Percentiles rank a stretch among this genome's conserved stretches.
Evolutionary conservation across 1,284 basidiomycete species (phyloP).

Genomic region (Caloboletus firmus): DNA sequence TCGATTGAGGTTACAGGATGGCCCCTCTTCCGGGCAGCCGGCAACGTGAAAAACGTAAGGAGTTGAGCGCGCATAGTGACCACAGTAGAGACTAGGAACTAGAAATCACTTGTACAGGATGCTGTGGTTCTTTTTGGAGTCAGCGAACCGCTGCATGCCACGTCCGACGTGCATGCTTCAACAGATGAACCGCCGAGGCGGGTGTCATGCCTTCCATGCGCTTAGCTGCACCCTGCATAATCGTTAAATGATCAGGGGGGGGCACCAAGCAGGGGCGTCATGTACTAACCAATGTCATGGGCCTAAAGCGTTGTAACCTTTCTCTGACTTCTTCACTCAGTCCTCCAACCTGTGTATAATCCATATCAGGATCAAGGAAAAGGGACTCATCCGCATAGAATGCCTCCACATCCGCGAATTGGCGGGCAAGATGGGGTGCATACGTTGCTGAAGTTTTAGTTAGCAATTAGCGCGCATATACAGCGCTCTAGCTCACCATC

Average conservation of each 20-base stretch:
- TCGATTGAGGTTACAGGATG: background rate
- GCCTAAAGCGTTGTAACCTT: slow-evolving; percentile 57
- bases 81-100: background rate
- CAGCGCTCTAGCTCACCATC: slow-evolving; percentile 50
- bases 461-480: background rate
- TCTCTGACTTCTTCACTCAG: slow-evolving; percentile 78
- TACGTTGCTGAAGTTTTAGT: slow-evolving; percentile 42
- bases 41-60: background rate
- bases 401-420: slow-evolving; percentile 72
- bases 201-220: slow-evolving; percentile 89
- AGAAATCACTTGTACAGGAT: background rate
- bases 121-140: background rate
- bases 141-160: slow-evolving; percentile 14
- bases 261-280: background rate
- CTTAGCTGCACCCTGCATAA: slow-evolving; percentile 72
- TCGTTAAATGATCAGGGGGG: background rate
- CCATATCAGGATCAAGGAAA: slow-evolving; percentile 63
- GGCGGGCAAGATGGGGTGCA: slow-evolving; percentile 60
- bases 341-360: slow-evolving; percentile 67
- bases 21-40: background rate
- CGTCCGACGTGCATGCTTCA: slow-evolving; percentile 59
- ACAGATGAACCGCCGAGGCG: slow-evolving; percentile 59
- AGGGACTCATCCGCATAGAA: slow-evolving; percentile 80
- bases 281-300: slow-evolving; percentile 62
- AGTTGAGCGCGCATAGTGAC: background rate